Evolutionary conservation across 352 stramenopile species (phyloP), one percentile per base, ranked within the genome.

Genomic region (Globisporangium irregulare): DNA sequence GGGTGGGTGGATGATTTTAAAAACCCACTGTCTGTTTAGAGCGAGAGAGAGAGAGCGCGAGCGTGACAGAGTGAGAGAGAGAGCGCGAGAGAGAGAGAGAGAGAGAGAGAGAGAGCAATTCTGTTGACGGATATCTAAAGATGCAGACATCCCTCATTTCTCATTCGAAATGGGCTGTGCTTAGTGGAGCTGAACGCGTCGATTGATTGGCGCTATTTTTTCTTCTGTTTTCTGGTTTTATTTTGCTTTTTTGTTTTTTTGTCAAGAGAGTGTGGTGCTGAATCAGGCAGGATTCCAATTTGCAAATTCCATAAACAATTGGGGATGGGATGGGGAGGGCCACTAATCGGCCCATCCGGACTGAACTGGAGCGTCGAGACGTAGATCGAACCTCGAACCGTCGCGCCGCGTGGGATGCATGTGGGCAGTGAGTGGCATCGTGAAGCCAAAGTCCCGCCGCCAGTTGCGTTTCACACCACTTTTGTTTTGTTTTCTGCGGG

Each of bases 401-500:
- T 43, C 29, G 29, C 55, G 55, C 24, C 29, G 29, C 7, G 18
- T 46, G 38, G 38, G 38, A 46, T 46, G 38, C 12, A 20, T 46
- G 59, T 65, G 59, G 62, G 29, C 62, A 67, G 62, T 34, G 22
- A 67, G 62, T 67, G 48, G 62, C 62, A 67, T 48, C 3, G n/a
- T 46, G 50, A 61, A 67, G 62, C 62, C 62, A 60, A 46, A 15
- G 18, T 8, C 18, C 1, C 10, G 29, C 18, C 4, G 20, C 55
- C 18, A 22, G 20, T 15, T 54, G 46, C 46, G 18, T 54, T 54
- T 25, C 48, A 22, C 48, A 7, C 20, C 4, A 15, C n/a, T n/a
- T 32, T 32, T 32, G 29, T 32, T 32, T 32, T 32, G 29, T 32
- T 32, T 54, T 54, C 15, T 54, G 14, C 15, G 3, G 27, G 27